Evolutionary conservation across 2,329 filamentous ascomycete species (phyloP).

Genomic region (Phaeosphaeria sp.): DNA sequence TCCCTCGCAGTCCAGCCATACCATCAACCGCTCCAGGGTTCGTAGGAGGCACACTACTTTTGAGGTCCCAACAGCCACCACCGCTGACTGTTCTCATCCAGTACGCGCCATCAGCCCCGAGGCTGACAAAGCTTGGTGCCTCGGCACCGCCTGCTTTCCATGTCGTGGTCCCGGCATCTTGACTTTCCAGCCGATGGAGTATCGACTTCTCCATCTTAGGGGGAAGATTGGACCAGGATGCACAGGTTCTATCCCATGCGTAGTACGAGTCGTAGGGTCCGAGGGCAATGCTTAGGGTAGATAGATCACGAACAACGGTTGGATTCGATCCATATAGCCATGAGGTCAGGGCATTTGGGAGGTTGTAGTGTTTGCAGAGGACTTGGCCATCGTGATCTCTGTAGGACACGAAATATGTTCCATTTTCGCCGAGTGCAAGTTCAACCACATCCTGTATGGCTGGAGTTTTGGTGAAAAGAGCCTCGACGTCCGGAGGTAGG

Average conservation of each 20-base stretch:
- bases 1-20: constrained; percentile 35
- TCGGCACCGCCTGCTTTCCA: constrained; percentile 36
- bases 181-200: constrained; percentile 25
- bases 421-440: constrained; percentile 28
- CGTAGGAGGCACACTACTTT: constrained; percentile 10
- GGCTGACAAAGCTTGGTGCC: constrained; percentile 37
- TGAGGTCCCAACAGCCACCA: constrained; percentile 42
- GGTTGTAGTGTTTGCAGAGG: constrained; percentile 35
- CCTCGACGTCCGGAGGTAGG: constrained; percentile 35
- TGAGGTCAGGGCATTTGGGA: constrained; percentile 38
- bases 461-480: constrained; percentile 38
- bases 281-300: constrained; percentile 34
- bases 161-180: constrained; percentile 30
- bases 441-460: constrained; percentile 38
- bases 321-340: constrained; percentile 38
- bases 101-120: constrained; percentile 39
- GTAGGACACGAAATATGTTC: constrained; percentile 37
- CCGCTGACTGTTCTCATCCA: constrained; percentile 42
- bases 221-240: constrained; percentile 38
- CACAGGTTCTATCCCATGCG: constrained; percentile 34
- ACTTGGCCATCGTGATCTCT: constrained; percentile 28
- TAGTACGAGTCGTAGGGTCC: constrained; percentile 41
- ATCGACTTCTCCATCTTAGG: constrained; percentile 36
- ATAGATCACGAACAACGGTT: constrained; percentile 31
- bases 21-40: constrained; percentile 23